phyloP scores from a whole-genome alignment of 2,329 filamentous ascomycete species.

The Teratosphaeriaceae sp. region DNA sequence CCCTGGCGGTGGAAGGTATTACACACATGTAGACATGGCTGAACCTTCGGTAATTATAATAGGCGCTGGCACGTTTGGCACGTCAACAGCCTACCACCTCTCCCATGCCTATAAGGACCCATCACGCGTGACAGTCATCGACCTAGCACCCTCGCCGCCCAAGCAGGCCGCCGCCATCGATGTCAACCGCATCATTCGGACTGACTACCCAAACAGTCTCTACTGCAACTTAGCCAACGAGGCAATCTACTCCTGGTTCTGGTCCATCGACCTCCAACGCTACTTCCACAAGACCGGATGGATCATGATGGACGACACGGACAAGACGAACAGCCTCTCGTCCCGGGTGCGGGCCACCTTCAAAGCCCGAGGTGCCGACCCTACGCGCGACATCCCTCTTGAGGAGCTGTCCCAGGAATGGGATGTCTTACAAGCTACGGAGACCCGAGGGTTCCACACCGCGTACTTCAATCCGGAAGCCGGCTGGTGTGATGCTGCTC shows the following conservation, averaged over 20 bases:
- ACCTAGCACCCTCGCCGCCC: conserved; percentile 47
- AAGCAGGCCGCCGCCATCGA: conserved; percentile 30
- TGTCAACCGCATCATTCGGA: conserved; percentile 22
- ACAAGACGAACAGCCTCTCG: conserved; percentile 57
- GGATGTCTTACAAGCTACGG: conserved; percentile 34
- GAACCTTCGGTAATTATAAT: conserved; percentile 42
- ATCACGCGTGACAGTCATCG: conserved; percentile 49
- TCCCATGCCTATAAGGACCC: conserved; percentile 42
- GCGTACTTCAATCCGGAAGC: conserved; percentile 45
- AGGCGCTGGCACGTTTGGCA: conserved; percentile 60
- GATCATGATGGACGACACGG: conserved; percentile 35
- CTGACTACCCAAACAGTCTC: conserved; percentile 20
- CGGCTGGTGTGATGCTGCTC: conserved; percentile 48
- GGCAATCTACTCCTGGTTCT: conserved; percentile 33
- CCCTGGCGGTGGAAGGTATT: no score
- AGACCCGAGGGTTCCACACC: conserved; percentile 32
- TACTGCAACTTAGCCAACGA: conserved; percentile 30
- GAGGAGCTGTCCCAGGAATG: conserved; percentile 35
- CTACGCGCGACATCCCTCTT: conserved; percentile 38
- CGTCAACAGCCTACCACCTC: conserved; percentile 59
- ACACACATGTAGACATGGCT: no score
- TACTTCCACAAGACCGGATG: no score
- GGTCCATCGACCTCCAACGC: no score
- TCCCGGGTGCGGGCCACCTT: conserved; percentile 48
- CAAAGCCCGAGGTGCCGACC: conserved; percentile 36